Conservation (phyloP, 2,329 filamentous ascomycete species). For the Sporothrix schenckii region DNA sequence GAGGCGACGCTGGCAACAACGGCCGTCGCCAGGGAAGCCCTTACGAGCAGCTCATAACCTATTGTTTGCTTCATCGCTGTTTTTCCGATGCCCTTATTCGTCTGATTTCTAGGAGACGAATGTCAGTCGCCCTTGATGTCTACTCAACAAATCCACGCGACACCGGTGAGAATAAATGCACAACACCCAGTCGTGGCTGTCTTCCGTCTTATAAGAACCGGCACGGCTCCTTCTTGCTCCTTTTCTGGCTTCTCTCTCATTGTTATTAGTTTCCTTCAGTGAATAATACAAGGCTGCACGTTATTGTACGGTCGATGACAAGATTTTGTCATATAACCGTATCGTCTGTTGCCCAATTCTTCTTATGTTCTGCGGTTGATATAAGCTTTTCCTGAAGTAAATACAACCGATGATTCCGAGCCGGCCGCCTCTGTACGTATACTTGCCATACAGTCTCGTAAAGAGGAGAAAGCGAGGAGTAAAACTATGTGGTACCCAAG, state of each 20-base stretch:
- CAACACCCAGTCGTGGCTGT: neutral
- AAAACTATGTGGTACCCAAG: neutral
- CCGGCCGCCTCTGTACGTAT: neutral
- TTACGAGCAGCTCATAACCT: neutral
- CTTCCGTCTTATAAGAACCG: slow-evolving; percentile 10
- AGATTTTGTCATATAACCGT: too few species aligned
- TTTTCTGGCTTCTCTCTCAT: neutral
- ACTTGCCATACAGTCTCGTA: neutral
- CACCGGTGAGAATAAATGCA: neutral
- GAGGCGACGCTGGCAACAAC: too few species aligned
- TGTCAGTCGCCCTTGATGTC: neutral
- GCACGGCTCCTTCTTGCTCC: neutral
- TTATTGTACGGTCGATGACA: neutral
- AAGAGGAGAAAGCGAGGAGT: neutral
- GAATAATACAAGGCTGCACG: neutral
- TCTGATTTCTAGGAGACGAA: neutral
- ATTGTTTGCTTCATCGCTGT: neutral
- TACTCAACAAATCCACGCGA: neutral
- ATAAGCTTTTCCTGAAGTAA: neutral
- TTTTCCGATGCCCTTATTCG: neutral
- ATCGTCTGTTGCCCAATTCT: neutral
- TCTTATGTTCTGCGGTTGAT: neutral
- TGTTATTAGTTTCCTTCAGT: neutral
- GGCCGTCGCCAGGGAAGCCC: neutral
- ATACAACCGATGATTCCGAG: slow-evolving; percentile 5